phyloP scores from a whole-genome alignment of 2,329 filamentous ascomycete species.

The Colletotrichum sp. region DNA sequence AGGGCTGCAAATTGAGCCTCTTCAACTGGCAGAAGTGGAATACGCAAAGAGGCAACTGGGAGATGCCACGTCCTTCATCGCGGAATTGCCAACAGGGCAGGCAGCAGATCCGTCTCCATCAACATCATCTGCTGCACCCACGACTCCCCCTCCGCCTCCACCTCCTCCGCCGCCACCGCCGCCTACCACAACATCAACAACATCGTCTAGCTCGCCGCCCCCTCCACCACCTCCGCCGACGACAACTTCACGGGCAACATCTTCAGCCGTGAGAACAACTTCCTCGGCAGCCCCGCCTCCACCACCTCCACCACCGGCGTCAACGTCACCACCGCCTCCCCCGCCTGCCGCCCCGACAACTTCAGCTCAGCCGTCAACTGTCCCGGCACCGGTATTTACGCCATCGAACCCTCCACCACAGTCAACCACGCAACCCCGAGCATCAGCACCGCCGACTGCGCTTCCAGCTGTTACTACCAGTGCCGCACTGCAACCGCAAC shows the following conservation, averaged over 20 bases:
- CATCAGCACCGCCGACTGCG: background rate
- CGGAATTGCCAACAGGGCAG: background rate
- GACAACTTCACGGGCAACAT: background rate
- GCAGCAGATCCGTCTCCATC: background rate
- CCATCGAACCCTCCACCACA: background rate
- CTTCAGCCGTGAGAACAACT: background rate
- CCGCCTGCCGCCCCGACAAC: background rate
- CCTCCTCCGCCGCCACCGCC: background rate
- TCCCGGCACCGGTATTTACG: background rate
- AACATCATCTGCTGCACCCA: background rate
- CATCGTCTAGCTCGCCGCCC: background rate
- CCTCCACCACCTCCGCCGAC: background rate
- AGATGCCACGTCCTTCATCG: slow-evolving; percentile 14
- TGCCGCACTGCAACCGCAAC: background rate
- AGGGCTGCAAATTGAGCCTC: slow-evolving; percentile 1
- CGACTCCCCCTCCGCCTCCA: background rate
- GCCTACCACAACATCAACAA: background rate
- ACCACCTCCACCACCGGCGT: background rate
- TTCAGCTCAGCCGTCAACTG: background rate
- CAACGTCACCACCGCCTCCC: background rate
- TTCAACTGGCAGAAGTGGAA: background rate
- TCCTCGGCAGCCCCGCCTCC: background rate
- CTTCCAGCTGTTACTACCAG: slow-evolving; percentile 6
- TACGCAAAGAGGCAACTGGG: background rate
- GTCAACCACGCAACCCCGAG: background rate